Conservation (phyloP, 1,139 yeast species). For the Lodderomyces margitis region DNA sequence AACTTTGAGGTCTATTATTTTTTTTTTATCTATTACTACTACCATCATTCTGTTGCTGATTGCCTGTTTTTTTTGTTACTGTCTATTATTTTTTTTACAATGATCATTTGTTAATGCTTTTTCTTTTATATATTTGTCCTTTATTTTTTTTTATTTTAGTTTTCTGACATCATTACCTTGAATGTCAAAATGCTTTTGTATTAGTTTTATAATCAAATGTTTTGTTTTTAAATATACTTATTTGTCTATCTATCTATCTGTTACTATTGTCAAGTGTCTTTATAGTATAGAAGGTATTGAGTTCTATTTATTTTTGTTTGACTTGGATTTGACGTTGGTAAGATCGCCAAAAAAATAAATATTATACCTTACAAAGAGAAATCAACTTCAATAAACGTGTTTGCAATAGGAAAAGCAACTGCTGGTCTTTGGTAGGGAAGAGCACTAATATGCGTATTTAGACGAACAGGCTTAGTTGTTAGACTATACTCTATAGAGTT, state of each 20-base stretch:
- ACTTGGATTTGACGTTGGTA: too few species aligned
- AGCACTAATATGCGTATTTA: too few species aligned
- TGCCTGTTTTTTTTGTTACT: neutral
- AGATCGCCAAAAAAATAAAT: too few species aligned
- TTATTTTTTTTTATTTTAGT: neutral
- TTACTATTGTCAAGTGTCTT: too few species aligned
- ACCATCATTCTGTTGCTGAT: conserved; percentile 1
- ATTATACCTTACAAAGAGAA: too few species aligned
- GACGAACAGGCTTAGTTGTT: too few species aligned
- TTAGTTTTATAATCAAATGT: neutral
- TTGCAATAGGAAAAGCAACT: too few species aligned
- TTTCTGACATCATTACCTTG: neutral
- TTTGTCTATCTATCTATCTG: too few species aligned
- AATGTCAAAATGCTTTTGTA: neutral
- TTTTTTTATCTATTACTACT: neutral
- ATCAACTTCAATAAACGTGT: too few species aligned
- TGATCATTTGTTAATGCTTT: neutral
- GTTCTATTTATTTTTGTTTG: neutral
- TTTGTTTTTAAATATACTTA: too few species aligned
- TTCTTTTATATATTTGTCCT: neutral
- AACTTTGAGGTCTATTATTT: neutral
- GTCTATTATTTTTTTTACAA: neutral
- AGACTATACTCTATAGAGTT: too few species aligned
- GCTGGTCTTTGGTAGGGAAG: too few species aligned
- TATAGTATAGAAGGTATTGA: neutral